Percentiles rank a stretch among this genome's conserved stretches.
phyloP scores from a whole-genome alignment of 768 basidiomycete species.

The Strobilomyces echinocephalus region DNA sequence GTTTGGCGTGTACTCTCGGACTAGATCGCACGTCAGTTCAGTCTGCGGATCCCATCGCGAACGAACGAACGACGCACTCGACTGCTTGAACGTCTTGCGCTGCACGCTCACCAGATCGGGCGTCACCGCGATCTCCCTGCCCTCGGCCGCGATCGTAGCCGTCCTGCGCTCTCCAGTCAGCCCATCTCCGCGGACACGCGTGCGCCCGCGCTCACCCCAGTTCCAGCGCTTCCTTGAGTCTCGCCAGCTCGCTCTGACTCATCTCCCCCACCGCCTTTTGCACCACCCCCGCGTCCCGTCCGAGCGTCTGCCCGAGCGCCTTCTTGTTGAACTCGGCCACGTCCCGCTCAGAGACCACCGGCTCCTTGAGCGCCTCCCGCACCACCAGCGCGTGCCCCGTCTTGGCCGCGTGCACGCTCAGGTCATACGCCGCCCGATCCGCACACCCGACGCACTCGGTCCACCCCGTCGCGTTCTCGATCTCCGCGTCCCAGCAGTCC shows the following conservation, averaged over 20 bases:
- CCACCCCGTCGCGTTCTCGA: slow-evolving; percentile 82
- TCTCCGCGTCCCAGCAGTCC: slow-evolving; percentile 99
- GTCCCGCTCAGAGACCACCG: slow-evolving; percentile 75
- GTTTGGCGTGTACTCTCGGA: slow-evolving; percentile 93
- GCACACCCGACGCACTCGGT: slow-evolving; percentile 99
- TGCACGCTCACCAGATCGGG: slow-evolving; percentile 73
- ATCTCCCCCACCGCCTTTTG: slow-evolving; percentile 62
- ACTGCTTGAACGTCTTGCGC: slow-evolving; percentile 82
- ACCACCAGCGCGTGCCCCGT: slow-evolving; percentile 87
- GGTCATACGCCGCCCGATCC: slow-evolving; percentile 94
- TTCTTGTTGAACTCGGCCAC: slow-evolving; percentile 85
- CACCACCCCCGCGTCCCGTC: slow-evolving; percentile 68
- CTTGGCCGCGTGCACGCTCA: slow-evolving; percentile 80
- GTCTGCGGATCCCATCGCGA: slow-evolving; percentile 9
- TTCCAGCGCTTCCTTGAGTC: slow-evolving; percentile 65
- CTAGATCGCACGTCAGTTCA: slow-evolving; percentile 40
- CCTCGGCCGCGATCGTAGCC: slow-evolving; percentile 55
- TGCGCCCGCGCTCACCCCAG: slow-evolving; percentile 52
- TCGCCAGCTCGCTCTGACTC: slow-evolving; percentile 58
- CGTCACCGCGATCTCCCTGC: slow-evolving; percentile 65
- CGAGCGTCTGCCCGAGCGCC: slow-evolving; percentile 82
- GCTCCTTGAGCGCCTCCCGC: slow-evolving; percentile 79
- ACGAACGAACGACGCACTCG: slow-evolving; percentile 45
- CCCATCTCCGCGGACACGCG: slow-evolving; percentile 7
- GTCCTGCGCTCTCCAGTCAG: slow-evolving; percentile 35